These are phyloP conservation scores for Sporothrix sp. DNA, from an alignment of 2,329 filamentous ascomycete species.

Conservation along the genomic window DNA sequence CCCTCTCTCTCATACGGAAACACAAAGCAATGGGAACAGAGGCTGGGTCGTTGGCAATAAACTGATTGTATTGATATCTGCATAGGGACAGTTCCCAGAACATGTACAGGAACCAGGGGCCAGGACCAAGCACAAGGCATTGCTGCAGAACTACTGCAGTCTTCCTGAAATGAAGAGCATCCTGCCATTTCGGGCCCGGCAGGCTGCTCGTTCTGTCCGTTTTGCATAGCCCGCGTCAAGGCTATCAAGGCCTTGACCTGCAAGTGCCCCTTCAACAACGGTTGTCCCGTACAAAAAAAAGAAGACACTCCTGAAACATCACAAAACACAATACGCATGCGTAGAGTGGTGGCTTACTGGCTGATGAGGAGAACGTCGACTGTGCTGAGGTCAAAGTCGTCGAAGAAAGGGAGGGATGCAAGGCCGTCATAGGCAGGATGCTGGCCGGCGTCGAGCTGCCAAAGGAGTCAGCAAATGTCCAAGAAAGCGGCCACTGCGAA, in stretches of 20 bases:
- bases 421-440: slow-evolving; percentile 94
- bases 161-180: background rate
- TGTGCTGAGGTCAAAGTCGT: slow-evolving; percentile 95
- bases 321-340: background rate
- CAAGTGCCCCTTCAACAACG: no score
- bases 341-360: slow-evolving; percentile 64
- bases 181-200: background rate
- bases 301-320: background rate
- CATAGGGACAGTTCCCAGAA: slow-evolving; percentile 13
- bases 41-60: background rate
- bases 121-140: background rate
- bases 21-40: background rate
- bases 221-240: no score
- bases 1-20: background rate
- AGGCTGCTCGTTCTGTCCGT: no score
- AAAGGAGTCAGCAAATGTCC: background rate
- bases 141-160: slow-evolving; percentile 10
- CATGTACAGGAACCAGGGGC: background rate
- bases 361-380: slow-evolving; percentile 96
- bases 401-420: slow-evolving; percentile 89
- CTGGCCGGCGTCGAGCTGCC: slow-evolving; percentile 88
- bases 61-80: slow-evolving; percentile 23
- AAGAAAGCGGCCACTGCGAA: background rate
- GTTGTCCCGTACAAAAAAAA: background rate
- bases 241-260: no score